Conservation (phyloP, 2,329 filamentous ascomycete genomes). For the Diaporthe sp. region DNA sequence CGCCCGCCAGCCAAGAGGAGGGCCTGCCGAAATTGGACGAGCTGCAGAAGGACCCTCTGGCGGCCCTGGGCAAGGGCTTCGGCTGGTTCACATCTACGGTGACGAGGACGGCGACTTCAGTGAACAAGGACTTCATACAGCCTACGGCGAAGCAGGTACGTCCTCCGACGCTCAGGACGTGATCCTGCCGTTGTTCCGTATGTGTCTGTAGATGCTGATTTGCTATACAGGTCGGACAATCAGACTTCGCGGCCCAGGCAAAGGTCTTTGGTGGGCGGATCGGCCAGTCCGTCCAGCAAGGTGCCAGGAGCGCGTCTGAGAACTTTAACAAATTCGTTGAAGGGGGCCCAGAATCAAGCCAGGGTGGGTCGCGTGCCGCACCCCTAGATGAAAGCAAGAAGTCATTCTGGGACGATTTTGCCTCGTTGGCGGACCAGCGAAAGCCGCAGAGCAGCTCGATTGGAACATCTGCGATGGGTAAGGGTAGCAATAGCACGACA, state of each 20-base stretch:
- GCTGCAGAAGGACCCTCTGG: slow-evolving; percentile 91
- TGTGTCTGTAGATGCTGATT: slow-evolving; percentile 7
- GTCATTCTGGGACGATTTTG: slow-evolving; percentile 95
- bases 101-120: slow-evolving; percentile 88
- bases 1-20: slow-evolving; percentile 58
- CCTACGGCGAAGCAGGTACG: slow-evolving; percentile 89
- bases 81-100: slow-evolving; percentile 94
- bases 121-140: slow-evolving; percentile 93
- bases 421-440: slow-evolving; percentile 74
- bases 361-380: slow-evolving; percentile 46
- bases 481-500: slow-evolving; percentile 57
- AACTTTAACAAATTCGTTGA: slow-evolving; percentile 91
- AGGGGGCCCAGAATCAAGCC: slow-evolving; percentile 62
- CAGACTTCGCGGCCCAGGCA: slow-evolving; percentile 80
- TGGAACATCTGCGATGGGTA: slow-evolving; percentile 72
- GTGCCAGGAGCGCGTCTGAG: slow-evolving; percentile 82
- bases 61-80: slow-evolving; percentile 90
- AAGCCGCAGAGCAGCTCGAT: slow-evolving; percentile 62
- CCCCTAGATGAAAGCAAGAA: slow-evolving; percentile 76
- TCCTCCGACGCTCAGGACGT: slow-evolving; percentile 32
- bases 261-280: slow-evolving; percentile 74
- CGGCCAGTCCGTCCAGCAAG: slow-evolving; percentile 76
- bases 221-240: slow-evolving; percentile 77
- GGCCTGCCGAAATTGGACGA: slow-evolving; percentile 82
- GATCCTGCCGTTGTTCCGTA: not conserved